phyloP scores from a whole-genome alignment of 1,284 basidiomycete genomes.

The Sparassis latifolia region DNA sequence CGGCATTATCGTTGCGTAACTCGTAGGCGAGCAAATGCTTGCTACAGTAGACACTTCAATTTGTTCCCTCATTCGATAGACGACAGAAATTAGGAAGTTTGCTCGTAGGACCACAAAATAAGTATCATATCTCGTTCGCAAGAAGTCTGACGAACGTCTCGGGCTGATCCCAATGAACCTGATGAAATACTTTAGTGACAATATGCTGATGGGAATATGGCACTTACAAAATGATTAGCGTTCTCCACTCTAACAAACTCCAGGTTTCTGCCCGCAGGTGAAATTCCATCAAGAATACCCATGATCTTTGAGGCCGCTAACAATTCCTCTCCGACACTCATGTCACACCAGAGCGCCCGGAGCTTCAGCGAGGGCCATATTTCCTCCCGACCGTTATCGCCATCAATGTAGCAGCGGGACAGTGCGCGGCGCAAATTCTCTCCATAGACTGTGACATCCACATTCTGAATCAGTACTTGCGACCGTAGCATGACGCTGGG shows the following conservation, averaged over 20 bases:
- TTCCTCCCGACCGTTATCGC: not conserved
- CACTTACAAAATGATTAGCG: slow-evolving; percentile 12
- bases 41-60: not conserved
- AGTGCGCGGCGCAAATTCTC: slow-evolving; percentile 1
- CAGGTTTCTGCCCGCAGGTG: slow-evolving; percentile 1
- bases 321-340: slow-evolving; percentile 3
- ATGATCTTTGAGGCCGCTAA: slow-evolving; percentile 4
- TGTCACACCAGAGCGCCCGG: slow-evolving; percentile 2
- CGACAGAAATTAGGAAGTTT: no score
- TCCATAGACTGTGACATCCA: not conserved
- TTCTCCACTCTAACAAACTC: slow-evolving; percentile 6
- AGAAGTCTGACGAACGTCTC: slow-evolving; percentile 1
- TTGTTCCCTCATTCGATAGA: no score
- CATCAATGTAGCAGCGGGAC: not conserved
- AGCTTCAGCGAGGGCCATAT: slow-evolving; percentile 1
- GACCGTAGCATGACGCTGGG: not conserved
- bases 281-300: not conserved
- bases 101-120: no score
- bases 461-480: not conserved
- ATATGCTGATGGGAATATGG: no score
- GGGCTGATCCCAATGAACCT: slow-evolving; percentile 10
- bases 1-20: slow-evolving; percentile 13
- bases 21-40: not conserved
- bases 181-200: not conserved
- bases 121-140: not conserved